A percentile compares a stretch with the other conserved stretches of the same genome.
These are phyloP conservation scores for Pseudocercospora fijiensis DNA, from an alignment of 2,329 filamentous ascomycete genomes.

Conservation along the genomic window DNA sequence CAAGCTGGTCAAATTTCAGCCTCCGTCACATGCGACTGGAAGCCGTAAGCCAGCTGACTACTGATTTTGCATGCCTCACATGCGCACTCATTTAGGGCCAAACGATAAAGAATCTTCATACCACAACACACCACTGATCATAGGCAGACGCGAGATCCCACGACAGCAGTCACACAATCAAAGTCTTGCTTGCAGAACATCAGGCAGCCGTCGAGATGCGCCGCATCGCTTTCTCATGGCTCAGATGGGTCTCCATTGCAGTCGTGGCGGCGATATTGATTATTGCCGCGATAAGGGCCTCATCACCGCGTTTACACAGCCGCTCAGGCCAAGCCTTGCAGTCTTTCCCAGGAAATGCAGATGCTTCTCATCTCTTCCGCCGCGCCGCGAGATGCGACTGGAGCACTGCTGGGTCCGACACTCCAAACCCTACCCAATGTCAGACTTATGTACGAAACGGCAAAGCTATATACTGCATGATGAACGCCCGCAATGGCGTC, in stretches of 20 bases:
- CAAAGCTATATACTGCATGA: not conserved
- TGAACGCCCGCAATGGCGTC: not conserved
- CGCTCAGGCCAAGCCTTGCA: not conserved
- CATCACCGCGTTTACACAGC: not conserved
- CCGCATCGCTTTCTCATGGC: not conserved
- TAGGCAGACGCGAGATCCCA: not conserved
- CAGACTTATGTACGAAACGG: not conserved
- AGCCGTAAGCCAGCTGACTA: not conserved
- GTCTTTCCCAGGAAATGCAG: not conserved
- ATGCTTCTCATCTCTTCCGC: not conserved
- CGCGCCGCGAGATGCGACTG: not conserved
- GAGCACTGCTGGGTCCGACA: not conserved
- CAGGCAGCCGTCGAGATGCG: not conserved
- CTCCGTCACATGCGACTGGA: not conserved
- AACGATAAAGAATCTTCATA: not conserved
- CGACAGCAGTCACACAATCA: not conserved
- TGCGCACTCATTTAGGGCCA: not conserved
- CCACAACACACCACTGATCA: not conserved
- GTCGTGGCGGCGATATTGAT: not conserved
- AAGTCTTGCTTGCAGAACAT: not conserved
- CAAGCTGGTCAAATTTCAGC: not conserved
- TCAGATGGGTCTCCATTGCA: not conserved
- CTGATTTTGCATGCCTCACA: not conserved
- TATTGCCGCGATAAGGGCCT: not conserved
- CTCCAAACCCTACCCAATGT: not conserved